These are phyloP conservation scores for Pyrus communis DNA, from an alignment of 306 rosid genomes.

Conservation along the genomic window DNA sequence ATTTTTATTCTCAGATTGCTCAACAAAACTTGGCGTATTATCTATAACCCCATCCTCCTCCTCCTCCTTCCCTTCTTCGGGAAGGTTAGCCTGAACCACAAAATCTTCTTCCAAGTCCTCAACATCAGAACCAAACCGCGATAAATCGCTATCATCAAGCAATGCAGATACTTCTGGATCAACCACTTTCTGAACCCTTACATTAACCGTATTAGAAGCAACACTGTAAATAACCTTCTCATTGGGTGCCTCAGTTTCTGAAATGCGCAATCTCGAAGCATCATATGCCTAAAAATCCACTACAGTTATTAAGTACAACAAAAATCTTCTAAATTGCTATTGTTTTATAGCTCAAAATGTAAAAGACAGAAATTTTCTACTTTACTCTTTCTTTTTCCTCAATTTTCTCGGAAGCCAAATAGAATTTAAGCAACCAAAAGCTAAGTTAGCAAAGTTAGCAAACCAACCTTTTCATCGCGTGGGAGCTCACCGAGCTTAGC, in stretches of 20 bases:
- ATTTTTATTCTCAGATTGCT: constrained; percentile 13
- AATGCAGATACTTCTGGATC: constrained; percentile 85
- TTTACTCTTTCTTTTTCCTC: not conserved
- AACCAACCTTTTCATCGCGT: constrained; percentile 62
- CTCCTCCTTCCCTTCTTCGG: constrained; percentile 15
- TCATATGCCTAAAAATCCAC: constrained; percentile 65
- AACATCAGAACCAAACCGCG: constrained; percentile 70
- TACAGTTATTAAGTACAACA: not conserved
- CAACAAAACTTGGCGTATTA: constrained; percentile 2
- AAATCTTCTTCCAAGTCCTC: constrained; percentile 97
- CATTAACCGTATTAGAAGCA: constrained; percentile 53
- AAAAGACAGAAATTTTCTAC: not conserved
- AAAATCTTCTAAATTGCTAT: too few species aligned
- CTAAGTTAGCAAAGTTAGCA: not conserved
- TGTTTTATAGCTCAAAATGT: not conserved
- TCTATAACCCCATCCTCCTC: constrained; percentile 8
- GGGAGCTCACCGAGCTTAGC: constrained; percentile 57
- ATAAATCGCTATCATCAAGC: constrained; percentile 69
- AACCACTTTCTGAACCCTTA: constrained; percentile 62
- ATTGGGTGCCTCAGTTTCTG: constrained; percentile 33
- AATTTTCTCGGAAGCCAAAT: not conserved
- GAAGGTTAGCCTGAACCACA: constrained; percentile 62
- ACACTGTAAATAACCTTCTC: constrained; percentile 42
- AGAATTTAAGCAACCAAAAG: not conserved
- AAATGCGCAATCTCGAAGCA: constrained; percentile 61